Conservation (phyloP, 768 basidiomycete species). For the Tricholomella constricta region DNA sequence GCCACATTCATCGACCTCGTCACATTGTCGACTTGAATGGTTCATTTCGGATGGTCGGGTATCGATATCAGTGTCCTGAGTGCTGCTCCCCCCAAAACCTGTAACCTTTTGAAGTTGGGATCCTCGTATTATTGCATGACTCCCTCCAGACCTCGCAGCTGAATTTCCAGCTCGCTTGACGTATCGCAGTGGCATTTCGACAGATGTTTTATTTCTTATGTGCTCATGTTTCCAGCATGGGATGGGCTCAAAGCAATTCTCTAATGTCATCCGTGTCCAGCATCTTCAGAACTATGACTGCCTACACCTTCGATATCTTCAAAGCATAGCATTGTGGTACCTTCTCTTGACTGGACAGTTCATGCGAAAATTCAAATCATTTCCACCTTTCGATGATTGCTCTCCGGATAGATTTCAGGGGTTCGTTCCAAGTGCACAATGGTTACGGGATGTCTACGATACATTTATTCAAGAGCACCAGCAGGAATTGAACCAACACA, state of each 20-base stretch:
- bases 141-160: conserved; percentile 6
- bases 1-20: conserved; percentile 8
- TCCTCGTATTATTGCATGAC: neutral
- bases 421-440: conserved; percentile 21
- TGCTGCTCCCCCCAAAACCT: conserved; percentile 3
- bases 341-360: neutral
- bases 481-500: conserved; percentile 24
- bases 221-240: no score
- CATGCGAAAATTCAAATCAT: conserved; percentile 1
- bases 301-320: conserved; percentile 13
- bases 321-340: neutral
- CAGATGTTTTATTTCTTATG: conserved; percentile 16
- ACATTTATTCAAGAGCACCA: conserved; percentile 22
- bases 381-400: no score
- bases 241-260: no score
- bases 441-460: conserved; percentile 25
- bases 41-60: no score
- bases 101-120: conserved; percentile 13
- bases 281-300: conserved; percentile 20
- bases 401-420: conserved; percentile 17
- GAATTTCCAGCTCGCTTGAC: no score
- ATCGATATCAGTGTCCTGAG: no score
- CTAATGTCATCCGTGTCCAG: no score
- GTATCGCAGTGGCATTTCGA: conserved; percentile 24
- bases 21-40: conserved; percentile 13